Conservation (phyloP, 768 basidiomycete species). For the Hygrophorus russula region DNA sequence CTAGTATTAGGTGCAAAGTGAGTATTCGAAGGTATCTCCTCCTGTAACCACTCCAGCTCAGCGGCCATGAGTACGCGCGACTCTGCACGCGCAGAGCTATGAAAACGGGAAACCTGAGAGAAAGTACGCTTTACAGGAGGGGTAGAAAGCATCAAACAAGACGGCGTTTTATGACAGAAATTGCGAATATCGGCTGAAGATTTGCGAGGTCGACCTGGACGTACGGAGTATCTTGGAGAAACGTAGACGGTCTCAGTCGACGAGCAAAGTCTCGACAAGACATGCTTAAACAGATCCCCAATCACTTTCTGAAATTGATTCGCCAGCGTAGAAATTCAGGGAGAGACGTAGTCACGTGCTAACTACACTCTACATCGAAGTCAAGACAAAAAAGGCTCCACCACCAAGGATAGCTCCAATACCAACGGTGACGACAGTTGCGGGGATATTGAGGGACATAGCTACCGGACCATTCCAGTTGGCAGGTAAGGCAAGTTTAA, state of each 20-base stretch:
- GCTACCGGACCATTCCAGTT: constrained; percentile 47
- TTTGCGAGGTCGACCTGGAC: too few species aligned
- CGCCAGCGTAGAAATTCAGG: background rate
- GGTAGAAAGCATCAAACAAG: too few species aligned
- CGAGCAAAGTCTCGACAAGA: too few species aligned
- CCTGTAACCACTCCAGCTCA: constrained; percentile 29
- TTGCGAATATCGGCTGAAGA: too few species aligned
- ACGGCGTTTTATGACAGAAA: too few species aligned
- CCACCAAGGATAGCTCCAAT: constrained; percentile 35
- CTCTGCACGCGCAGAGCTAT: background rate
- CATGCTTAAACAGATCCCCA: too few species aligned
- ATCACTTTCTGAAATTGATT: too few species aligned
- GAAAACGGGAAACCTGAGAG: too few species aligned
- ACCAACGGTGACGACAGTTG: constrained; percentile 30
- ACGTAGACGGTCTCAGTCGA: too few species aligned
- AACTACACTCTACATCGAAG: constrained; percentile 30
- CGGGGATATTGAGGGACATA: constrained; percentile 30
- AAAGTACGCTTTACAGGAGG: too few species aligned
- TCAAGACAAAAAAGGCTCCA: constrained; percentile 39
- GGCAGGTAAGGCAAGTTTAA: constrained; percentile 32
- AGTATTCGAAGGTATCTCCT: constrained; percentile 7
- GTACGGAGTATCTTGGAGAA: too few species aligned
- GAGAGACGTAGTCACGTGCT: too few species aligned
- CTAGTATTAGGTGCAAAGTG: constrained; percentile 14
- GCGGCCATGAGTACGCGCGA: constrained; percentile 14